phyloP scores from a whole-genome alignment of 208 protist species.

The Tetramitus jugosus region DNA sequence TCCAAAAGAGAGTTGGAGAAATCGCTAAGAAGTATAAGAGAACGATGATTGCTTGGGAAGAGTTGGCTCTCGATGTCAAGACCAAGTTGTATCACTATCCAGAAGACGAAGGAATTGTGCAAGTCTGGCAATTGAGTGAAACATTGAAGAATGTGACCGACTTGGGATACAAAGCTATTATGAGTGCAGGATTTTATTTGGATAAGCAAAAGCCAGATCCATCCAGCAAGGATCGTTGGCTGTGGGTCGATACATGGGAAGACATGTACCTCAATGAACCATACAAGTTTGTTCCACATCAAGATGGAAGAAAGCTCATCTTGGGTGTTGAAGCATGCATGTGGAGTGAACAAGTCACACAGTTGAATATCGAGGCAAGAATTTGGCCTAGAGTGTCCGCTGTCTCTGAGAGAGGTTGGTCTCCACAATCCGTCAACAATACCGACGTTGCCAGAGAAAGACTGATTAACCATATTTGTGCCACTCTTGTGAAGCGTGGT shows the following conservation, averaged over 20 bases:
- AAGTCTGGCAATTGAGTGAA: slow-evolving; percentile 28
- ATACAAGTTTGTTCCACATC: background rate
- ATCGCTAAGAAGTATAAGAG: background rate
- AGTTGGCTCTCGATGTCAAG: background rate
- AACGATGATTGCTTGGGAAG: background rate
- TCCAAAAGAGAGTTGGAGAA: background rate
- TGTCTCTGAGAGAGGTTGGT: slow-evolving; percentile 41
- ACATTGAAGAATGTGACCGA: background rate
- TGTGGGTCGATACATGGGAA: slow-evolving; percentile 36
- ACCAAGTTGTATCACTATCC: background rate
- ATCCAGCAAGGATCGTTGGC: background rate
- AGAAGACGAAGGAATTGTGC: slow-evolving; percentile 25
- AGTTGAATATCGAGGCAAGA: slow-evolving; percentile 13
- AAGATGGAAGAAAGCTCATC: slow-evolving; percentile 20
- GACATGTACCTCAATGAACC: slow-evolving; percentile 40
- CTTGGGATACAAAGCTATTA: slow-evolving; percentile 22
- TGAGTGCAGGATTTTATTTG: slow-evolving; percentile 31
- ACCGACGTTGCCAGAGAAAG: slow-evolving; percentile 4
- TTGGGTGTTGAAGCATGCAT: slow-evolving; percentile 38
- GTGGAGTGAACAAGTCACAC: slow-evolving; percentile 42
- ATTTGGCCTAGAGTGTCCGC: slow-evolving; percentile 38
- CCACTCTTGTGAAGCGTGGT: background rate
- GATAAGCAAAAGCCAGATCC: slow-evolving; percentile 33
- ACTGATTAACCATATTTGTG: background rate
- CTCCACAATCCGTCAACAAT: slow-evolving; percentile 23